Evolutionary conservation across 2,329 filamentous ascomycete species (phyloP), one percentile per base, ranked within the genome.

Genomic region (Aspergillus neoniger): DNA sequence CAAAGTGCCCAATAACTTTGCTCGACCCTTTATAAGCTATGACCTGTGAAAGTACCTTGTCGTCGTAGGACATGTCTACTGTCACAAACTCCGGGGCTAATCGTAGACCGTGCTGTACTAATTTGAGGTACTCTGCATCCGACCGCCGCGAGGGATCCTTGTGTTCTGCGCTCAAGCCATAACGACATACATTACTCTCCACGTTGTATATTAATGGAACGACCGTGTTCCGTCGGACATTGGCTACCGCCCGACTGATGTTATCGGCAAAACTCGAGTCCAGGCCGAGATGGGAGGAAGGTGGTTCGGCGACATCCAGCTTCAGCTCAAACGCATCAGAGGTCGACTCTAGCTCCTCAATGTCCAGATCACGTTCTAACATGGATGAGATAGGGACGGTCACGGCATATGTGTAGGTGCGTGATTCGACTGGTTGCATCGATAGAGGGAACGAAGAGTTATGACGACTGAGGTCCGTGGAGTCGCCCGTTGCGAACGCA

Each of bases 241-340:
- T 80, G 0, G 86, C 85, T 50, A 90, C 77, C 1, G 81, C 82
- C 47, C 82, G 80, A 55, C 86, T 86, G 64, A 89, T 86, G 12
- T 80, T 77, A 55, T 79, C 78, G 2, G 80, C 80, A 28, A 82
- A 71, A 32, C 65, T 66, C 15, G 72, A 70, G 53, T 72, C 56
- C 73, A 70, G 69, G 56, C 69, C 62, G 4, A 70, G 63, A 15
- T 77, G 66, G 19, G 76, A 72, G 8, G 69, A 67, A 28, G 68
- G 57, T 12, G 61, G 56, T 17, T 67, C 68, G 8, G 66, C 59
- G 25, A 73, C 63, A 58, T 84, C 82, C 21, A 88, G 76, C 14
- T 84, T 79, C 4, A 90, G 76, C 68, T 90, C 87, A 32, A 91
- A 84, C 5, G 87, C 88, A 72, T 91, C 88, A 3, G 83, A 84